These are phyloP conservation scores for Aspergillus sp. DNA, from an alignment of 2,329 filamentous ascomycete species.

Conservation along the genomic window DNA sequence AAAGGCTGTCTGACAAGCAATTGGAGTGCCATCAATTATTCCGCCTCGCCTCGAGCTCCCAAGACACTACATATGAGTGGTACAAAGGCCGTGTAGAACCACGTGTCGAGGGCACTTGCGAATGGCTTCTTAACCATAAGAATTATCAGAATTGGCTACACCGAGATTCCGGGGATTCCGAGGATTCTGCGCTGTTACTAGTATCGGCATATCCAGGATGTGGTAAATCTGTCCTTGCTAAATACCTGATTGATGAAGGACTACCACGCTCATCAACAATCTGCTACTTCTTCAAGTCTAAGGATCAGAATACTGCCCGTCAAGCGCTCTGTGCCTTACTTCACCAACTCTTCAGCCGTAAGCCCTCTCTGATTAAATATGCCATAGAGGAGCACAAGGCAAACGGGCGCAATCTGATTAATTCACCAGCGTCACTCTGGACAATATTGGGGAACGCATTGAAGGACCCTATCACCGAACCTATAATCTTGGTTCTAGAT, in stretches of 20 bases:
- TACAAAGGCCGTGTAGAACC: too few species aligned
- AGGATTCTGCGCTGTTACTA: too few species aligned
- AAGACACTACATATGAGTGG: too few species aligned
- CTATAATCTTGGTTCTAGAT: constrained; percentile 38
- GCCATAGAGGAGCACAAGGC: constrained; percentile 24
- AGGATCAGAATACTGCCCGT: constrained; percentile 33
- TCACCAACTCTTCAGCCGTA: constrained; percentile 38
- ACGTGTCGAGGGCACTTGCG: too few species aligned
- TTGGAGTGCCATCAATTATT: too few species aligned
- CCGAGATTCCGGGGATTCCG: too few species aligned
- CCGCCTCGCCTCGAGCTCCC: too few species aligned
- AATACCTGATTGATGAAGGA: constrained; percentile 6
- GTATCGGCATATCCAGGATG: too few species aligned
- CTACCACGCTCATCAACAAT: constrained; percentile 17
- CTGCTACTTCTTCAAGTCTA: constrained; percentile 46
- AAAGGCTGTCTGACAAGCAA: too few species aligned
- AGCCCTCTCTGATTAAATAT: constrained; percentile 30
- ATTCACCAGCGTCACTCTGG: constrained; percentile 29
- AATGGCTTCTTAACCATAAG: too few species aligned
- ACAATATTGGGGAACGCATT: constrained; percentile 27
- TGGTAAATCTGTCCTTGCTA: constrained; percentile 11
- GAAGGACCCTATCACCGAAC: constrained; percentile 23
- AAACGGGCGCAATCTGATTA: constrained; percentile 25
- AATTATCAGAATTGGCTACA: too few species aligned
- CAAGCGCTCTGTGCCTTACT: constrained; percentile 42